Evolutionary conservation across 768 basidiomycete species (phyloP).

Genomic region (Mrakia gelida): DNA sequence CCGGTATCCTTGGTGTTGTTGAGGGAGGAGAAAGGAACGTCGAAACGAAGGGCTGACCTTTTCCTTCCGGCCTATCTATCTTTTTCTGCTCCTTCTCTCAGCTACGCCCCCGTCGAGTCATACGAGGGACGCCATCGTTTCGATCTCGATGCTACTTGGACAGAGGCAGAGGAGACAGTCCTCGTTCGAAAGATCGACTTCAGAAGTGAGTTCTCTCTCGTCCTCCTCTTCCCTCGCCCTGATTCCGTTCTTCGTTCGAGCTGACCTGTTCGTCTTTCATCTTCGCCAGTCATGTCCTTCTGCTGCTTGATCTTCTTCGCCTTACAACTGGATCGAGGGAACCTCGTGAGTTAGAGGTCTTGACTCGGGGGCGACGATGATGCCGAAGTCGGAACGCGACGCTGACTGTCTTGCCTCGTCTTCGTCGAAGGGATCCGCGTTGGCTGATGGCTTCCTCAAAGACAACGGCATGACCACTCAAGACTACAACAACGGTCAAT

Average conservation of each 20-base stretch:
- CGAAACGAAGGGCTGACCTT: not conserved
- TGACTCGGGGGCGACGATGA: too few species aligned
- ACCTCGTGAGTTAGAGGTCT: too few species aligned
- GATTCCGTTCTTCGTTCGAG: too few species aligned
- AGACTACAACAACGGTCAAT: constrained; percentile 29
- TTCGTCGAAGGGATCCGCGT: constrained; percentile 28
- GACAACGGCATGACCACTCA: constrained; percentile 37
- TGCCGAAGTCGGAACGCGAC: too few species aligned
- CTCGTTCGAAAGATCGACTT: not conserved
- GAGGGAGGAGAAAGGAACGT: too few species aligned
- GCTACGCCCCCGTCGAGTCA: not conserved
- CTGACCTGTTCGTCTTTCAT: too few species aligned
- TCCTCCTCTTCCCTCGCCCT: too few species aligned
- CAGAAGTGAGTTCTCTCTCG: too few species aligned
- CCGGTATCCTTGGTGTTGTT: too few species aligned
- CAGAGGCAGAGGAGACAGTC: not conserved
- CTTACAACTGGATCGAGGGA: not conserved
- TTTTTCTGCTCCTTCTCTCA: not conserved
- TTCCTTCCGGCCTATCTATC: too few species aligned
- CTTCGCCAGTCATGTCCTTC: not conserved
- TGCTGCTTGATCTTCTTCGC: not conserved
- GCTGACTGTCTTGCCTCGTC: not conserved
- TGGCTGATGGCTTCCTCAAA: constrained; percentile 36
- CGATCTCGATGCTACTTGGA: not conserved
- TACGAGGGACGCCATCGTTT: constrained; percentile 6